Percentiles rank a stretch among this genome's conserved stretches.
Conservation (phyloP, 192 early-diverging fungal genomes). For the Physocladia obscura region DNA sequence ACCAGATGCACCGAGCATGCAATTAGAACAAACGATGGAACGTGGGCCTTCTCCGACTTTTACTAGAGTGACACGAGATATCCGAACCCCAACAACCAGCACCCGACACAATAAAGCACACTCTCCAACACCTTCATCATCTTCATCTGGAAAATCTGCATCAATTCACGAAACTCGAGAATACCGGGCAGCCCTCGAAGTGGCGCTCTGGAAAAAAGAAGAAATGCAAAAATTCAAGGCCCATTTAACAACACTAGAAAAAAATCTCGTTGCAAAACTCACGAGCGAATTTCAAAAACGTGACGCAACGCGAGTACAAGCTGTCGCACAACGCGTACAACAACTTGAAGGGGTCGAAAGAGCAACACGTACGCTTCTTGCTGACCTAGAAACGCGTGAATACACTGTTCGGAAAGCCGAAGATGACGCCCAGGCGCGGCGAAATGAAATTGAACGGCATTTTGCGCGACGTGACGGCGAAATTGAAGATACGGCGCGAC, state of each 20-base stretch:
- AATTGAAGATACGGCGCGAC: conserved; percentile 28
- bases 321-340: conserved; percentile 20
- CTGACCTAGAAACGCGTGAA: conserved; percentile 37
- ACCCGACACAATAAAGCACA: neutral
- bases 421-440: conserved; percentile 3
- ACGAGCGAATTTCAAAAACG: conserved; percentile 38
- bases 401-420: conserved; percentile 13
- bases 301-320: conserved; percentile 33
- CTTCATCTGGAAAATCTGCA: no score
- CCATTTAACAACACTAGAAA: conserved; percentile 36
- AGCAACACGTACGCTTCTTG: conserved; percentile 19
- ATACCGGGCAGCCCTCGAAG: conserved; percentile 51
- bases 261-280: conserved; percentile 29
- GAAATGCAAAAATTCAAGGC: conserved; percentile 43
- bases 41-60: neutral
- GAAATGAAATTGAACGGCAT: conserved; percentile 26
- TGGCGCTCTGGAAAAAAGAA: conserved; percentile 48
- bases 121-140: neutral
- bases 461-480: conserved; percentile 7
- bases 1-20: neutral
- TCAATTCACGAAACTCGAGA: conserved; percentile 43
- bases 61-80: neutral
- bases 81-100: neutral
- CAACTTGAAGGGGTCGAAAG: conserved; percentile 34
- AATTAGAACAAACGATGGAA: neutral